Percentiles rank a stretch among this genome's conserved stretches.
These are phyloP conservation scores for Flueggea neowawraea DNA, from an alignment of 441 rosid species.

Conservation along the genomic window DNA sequence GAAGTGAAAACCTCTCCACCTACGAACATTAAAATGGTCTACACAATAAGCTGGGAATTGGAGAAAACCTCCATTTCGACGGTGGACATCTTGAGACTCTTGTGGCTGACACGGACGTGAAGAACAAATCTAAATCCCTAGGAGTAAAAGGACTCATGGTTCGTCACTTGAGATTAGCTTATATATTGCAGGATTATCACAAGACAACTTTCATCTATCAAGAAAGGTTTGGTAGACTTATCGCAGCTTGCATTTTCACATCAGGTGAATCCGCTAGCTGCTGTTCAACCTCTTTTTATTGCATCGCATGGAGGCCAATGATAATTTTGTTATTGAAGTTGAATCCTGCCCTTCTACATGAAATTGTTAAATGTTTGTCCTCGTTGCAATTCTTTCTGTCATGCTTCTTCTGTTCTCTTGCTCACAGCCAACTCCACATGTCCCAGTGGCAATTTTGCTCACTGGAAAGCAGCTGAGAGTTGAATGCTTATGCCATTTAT, in stretches of 20 bases:
- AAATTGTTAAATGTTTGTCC: too few relatives aligned
- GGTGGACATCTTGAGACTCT: conserved; percentile 70
- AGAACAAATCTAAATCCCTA: conserved; percentile 45
- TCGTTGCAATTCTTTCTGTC: too few relatives aligned
- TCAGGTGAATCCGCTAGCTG: conserved; percentile 92
- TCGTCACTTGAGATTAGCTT: background rate
- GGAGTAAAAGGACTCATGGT: conserved; percentile 9
- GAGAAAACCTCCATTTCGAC: conserved; percentile 78
- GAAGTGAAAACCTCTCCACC: too few relatives aligned
- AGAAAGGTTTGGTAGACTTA: conserved; percentile 63
- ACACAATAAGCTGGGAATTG: conserved; percentile 45
- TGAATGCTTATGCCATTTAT: too few relatives aligned
- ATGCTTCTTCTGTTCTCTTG: too few relatives aligned
- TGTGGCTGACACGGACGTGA: conserved; percentile 66
- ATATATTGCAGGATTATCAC: conserved; percentile 44
- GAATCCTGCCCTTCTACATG: too few relatives aligned
- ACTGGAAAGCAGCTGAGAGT: too few relatives aligned
- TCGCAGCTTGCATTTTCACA: conserved; percentile 91
- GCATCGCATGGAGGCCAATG: conserved; percentile 27
- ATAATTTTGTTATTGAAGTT: background rate
- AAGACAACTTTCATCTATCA: conserved; percentile 36
- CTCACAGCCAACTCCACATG: too few relatives aligned
- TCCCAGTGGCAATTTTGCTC: too few relatives aligned
- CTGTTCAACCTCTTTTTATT: conserved; percentile 67
- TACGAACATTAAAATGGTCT: too few relatives aligned